Percentiles rank a stretch among this genome's conserved stretches.
These are phyloP conservation scores for Cutaneotrichosporon sp. DNA, from an alignment of 1,284 basidiomycete species.

Conservation along the genomic window DNA sequence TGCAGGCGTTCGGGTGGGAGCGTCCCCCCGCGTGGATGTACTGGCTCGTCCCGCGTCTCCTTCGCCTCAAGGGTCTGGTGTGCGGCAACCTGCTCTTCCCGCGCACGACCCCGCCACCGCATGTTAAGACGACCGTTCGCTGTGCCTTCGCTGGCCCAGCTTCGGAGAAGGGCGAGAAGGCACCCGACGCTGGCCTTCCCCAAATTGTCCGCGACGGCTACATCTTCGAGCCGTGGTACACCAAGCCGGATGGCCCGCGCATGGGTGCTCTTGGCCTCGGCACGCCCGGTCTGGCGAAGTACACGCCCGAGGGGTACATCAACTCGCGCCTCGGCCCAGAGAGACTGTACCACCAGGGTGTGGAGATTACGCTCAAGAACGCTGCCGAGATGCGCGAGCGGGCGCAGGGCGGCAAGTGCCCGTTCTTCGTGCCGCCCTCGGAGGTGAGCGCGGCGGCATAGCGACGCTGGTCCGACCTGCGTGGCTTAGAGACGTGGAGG, in stretches of 20 bases:
- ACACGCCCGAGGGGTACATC: conserved; percentile 10
- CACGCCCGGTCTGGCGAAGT: conserved; percentile 10
- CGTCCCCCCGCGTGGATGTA: conserved; percentile 5
- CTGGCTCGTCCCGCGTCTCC: conserved; percentile 13
- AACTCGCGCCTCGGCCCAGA: conserved; percentile 12
- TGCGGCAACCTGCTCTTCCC: conserved; percentile 13
- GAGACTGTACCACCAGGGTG: conserved; percentile 10
- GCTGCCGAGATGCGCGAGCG: conserved; percentile 12
- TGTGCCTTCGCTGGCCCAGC: not conserved
- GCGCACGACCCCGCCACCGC: not conserved
- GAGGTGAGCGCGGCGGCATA: not conserved
- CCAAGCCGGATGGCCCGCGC: not conserved
- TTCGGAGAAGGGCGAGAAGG: not conserved
- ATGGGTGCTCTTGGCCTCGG: conserved; percentile 11
- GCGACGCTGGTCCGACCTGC: not conserved
- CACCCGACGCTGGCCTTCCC: conserved; percentile 1
- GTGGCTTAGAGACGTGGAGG: no score
- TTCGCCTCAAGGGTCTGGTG: conserved; percentile 12
- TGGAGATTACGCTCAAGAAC: conserved; percentile 4
- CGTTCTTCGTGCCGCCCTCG: conserved; percentile 13
- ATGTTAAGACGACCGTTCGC: not conserved
- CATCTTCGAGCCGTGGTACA: conserved; percentile 25
- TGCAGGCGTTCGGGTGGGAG: conserved; percentile 16
- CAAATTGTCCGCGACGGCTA: conserved; percentile 13
- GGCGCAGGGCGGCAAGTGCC: conserved; percentile 10